These are phyloP conservation scores for Corylus heterophylla DNA, from an alignment of 306 rosid genomes.

Conservation along the genomic window DNA sequence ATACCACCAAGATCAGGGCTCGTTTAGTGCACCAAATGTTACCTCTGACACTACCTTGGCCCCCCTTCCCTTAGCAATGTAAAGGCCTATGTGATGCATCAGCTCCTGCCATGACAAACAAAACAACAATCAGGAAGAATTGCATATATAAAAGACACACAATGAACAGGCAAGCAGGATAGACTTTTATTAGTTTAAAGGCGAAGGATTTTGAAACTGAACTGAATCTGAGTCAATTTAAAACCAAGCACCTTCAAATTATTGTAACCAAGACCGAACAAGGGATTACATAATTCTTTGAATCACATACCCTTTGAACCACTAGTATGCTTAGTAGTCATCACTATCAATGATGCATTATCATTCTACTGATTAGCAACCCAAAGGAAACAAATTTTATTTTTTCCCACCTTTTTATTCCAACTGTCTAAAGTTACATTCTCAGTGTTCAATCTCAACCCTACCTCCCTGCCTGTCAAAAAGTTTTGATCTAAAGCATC, in stretches of 20 bases:
- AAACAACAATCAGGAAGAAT: background rate
- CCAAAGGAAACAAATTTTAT: background rate
- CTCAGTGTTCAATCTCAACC: background rate
- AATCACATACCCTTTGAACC: background rate
- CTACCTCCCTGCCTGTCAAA: background rate
- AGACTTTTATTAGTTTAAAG: background rate
- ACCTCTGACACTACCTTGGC: constrained; percentile 83
- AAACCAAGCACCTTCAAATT: background rate
- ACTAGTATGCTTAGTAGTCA: background rate
- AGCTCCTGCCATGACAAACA: constrained; percentile 45
- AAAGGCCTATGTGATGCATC: constrained; percentile 91
- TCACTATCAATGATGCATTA: background rate
- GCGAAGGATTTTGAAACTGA: background rate
- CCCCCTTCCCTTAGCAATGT: constrained; percentile 83
- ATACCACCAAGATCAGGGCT: background rate
- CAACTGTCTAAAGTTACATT: background rate
- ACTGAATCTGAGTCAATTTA: background rate
- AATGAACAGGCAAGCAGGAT: background rate
- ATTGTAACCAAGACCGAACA: background rate
- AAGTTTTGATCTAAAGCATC: background rate
- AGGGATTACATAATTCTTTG: background rate
- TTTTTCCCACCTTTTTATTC: background rate
- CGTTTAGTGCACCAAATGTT: constrained; percentile 34
- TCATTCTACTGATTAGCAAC: background rate
- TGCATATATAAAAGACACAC: background rate